Evolutionary conservation across 2,329 filamentous ascomycete genomes (phyloP).

Genomic region (Fusarium verticillioides): DNA sequence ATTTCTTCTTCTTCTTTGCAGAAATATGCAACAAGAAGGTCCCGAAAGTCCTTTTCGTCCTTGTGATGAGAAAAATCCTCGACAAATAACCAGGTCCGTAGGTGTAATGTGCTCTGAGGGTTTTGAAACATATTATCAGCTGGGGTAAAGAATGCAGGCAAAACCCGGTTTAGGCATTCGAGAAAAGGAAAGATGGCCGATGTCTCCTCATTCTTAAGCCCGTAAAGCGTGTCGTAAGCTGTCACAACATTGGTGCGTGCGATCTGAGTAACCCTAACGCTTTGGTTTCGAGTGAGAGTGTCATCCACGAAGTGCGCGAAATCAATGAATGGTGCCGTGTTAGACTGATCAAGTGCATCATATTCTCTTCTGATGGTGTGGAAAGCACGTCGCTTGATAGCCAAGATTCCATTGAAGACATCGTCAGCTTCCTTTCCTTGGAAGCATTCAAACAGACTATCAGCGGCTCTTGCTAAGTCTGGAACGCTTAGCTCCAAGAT

Average conservation of each 20-base stretch:
- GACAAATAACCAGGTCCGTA: slow-evolving; percentile 53
- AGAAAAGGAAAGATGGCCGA: slow-evolving; percentile 45
- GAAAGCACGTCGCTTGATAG: slow-evolving; percentile 45
- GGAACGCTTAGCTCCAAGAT: slow-evolving; percentile 43
- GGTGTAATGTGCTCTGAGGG: slow-evolving; percentile 47
- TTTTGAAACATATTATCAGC: slow-evolving; percentile 22
- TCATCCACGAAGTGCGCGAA: slow-evolving; percentile 17
- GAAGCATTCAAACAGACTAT: slow-evolving; percentile 45
- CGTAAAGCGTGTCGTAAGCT: slow-evolving; percentile 46
- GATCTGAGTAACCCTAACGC: slow-evolving; percentile 29
- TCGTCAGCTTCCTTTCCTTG: slow-evolving; percentile 20
- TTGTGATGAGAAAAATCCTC: slow-evolving; percentile 35
- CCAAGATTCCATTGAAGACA: slow-evolving; percentile 38
- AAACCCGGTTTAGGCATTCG: slow-evolving; percentile 45
- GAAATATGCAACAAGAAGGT: slow-evolving; percentile 47
- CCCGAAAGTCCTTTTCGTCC: slow-evolving; percentile 17
- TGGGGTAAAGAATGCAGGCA: slow-evolving; percentile 46
- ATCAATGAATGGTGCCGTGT: slow-evolving; percentile 46
- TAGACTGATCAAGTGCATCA: slow-evolving; percentile 17
- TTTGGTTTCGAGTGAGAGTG: background rate
- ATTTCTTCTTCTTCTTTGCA: slow-evolving; percentile 34
- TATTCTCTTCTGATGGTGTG: slow-evolving; percentile 42
- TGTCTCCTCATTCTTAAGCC: slow-evolving; percentile 8
- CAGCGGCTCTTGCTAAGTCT: slow-evolving; percentile 43
- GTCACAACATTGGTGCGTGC: slow-evolving; percentile 51